Percentiles rank a stretch among this genome's conserved stretches.
Evolutionary conservation across 768 basidiomycete genomes (phyloP).

Genomic region (Heimioporus sp.): DNA sequence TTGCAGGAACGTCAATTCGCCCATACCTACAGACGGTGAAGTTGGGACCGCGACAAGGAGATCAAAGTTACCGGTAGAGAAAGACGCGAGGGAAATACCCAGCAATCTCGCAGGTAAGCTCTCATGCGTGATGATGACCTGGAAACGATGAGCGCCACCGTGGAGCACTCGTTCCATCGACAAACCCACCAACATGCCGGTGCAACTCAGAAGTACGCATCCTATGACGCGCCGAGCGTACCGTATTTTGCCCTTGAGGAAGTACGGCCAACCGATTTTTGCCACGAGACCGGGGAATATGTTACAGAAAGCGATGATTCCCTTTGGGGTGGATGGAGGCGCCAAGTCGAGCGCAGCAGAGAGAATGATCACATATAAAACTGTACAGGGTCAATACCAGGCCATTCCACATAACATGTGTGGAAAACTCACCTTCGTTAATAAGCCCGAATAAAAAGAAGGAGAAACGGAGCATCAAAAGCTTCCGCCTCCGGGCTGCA

Average conservation of each 20-base stretch:
- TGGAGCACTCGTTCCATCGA: background rate
- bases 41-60: background rate
- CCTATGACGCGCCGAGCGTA: conserved; percentile 73
- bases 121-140: conserved; percentile 80
- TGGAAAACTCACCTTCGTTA: conserved; percentile 67
- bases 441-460: conserved; percentile 93
- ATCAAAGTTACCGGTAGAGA: conserved; percentile 68
- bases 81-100: conserved; percentile 80
- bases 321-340: conserved; percentile 88
- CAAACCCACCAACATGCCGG: conserved; percentile 81
- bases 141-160: background rate
- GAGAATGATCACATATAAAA: conserved; percentile 94
- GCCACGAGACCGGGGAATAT: conserved; percentile 85
- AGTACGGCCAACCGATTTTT: conserved; percentile 91
- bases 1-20: conserved; percentile 93
- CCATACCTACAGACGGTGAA: conserved; percentile 59
- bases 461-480: conserved; percentile 48
- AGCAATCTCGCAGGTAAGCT: conserved; percentile 65
- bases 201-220: conserved; percentile 71
- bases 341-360: conserved; percentile 95
- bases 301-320: conserved; percentile 93
- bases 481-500: conserved; percentile 24
- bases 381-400: conserved; percentile 34
- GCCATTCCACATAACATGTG: background rate
- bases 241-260: conserved; percentile 81